These are phyloP conservation scores for Salvia sclarea DNA, from an alignment of 305 asterid species.

Conservation along the genomic window DNA sequence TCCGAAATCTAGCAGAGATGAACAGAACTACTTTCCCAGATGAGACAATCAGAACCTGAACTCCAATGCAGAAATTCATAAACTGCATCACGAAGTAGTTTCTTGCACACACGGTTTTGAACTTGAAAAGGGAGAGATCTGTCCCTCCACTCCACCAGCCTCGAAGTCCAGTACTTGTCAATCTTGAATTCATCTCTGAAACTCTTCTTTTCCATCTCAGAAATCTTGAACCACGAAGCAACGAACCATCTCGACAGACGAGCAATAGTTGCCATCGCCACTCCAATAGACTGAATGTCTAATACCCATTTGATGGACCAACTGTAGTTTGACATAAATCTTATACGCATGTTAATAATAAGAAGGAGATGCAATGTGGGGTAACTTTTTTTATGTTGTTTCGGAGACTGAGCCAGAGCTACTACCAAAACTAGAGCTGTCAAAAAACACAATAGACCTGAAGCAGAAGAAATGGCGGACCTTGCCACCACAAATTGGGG, in stretches of 20 bases:
- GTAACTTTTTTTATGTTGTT: too few species aligned
- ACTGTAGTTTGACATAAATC: constrained; percentile 30
- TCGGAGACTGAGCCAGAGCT: neutral
- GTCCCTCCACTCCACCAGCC: neutral
- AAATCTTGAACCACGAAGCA: constrained; percentile 28
- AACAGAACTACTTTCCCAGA: neutral
- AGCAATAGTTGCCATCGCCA: constrained; percentile 26
- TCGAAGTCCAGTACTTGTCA: neutral
- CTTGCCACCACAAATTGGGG: constrained; percentile 41
- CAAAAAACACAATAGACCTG: constrained; percentile 25
- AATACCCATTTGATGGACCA: constrained; percentile 31
- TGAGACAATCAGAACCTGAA: neutral
- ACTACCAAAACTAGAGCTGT: neutral
- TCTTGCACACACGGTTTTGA: neutral
- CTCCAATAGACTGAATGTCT: constrained; percentile 31
- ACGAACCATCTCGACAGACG: constrained; percentile 31
- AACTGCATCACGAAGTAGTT: neutral
- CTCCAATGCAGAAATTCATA: neutral
- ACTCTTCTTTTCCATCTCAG: neutral
- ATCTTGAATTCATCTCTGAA: constrained; percentile 26
- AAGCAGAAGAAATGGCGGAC: constrained; percentile 15
- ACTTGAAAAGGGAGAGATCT: neutral
- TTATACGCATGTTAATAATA: too few species aligned
- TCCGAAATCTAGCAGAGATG: neutral
- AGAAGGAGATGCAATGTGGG: too few species aligned